These are phyloP conservation scores for Epichloe scottii DNA, from an alignment of 2,329 filamentous ascomycete species.

Conservation along the genomic window DNA sequence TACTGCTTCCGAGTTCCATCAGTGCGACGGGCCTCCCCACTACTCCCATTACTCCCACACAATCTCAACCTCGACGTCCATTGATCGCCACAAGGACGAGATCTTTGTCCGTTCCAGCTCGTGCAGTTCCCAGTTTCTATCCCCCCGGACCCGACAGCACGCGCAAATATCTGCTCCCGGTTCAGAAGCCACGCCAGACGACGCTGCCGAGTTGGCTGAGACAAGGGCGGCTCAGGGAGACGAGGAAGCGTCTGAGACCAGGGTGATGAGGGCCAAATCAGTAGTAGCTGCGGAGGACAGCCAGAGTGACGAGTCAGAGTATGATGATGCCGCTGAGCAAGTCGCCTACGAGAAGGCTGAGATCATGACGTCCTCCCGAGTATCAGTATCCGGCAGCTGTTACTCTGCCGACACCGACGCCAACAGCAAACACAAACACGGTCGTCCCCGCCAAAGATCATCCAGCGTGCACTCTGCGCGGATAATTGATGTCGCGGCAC, in stretches of 20 bases:
- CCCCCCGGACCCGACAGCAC: neutral
- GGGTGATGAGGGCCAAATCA: neutral
- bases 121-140: constrained; percentile 12
- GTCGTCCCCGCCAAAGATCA: constrained; percentile 23
- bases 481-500: constrained; percentile 43
- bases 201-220: neutral
- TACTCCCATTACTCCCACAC: neutral
- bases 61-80: constrained; percentile 23
- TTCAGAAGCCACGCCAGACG: neutral
- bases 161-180: neutral
- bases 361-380: constrained; percentile 42
- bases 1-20: constrained; percentile 14
- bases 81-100: constrained; percentile 28
- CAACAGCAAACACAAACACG: constrained; percentile 20
- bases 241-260: constrained; percentile 1
- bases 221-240: neutral
- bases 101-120: constrained; percentile 36
- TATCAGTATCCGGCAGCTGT: constrained; percentile 40
- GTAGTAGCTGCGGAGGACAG: neutral
- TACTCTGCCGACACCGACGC: constrained; percentile 39
- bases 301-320: constrained; percentile 5
- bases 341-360: constrained; percentile 42
- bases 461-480: constrained; percentile 42
- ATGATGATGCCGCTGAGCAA: constrained; percentile 34
- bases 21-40: constrained; percentile 17